A percentile compares a stretch with the other conserved stretches of the same genome.
phyloP scores from a whole-genome alignment of 208 protist genomes.

The Leishmania braziliensis region DNA sequence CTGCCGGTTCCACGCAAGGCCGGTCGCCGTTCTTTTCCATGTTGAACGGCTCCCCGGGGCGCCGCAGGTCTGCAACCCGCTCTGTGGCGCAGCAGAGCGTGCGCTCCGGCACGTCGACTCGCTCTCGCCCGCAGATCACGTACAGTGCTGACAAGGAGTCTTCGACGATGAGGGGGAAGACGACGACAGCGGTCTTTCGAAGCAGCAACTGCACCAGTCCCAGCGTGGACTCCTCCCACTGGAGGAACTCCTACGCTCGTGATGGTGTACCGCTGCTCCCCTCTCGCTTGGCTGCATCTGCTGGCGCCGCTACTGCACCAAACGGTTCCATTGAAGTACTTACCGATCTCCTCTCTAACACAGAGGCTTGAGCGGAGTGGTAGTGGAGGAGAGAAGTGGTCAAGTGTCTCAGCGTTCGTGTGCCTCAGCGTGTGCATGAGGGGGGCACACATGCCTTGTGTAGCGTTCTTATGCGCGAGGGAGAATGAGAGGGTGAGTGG shows the following conservation, averaged over 20 bases:
- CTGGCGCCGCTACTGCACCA: neutral
- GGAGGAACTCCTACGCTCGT: constrained; percentile 1
- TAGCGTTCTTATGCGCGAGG: neutral
- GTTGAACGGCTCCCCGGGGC: neutral
- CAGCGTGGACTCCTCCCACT: neutral
- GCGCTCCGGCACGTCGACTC: constrained; percentile 43
- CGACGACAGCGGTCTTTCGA: constrained; percentile 66
- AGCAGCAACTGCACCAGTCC: neutral
- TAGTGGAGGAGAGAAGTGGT: neutral
- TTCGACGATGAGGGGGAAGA: constrained; percentile 55
- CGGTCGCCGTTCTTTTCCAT: neutral
- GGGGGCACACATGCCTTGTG: neutral
- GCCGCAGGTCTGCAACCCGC: constrained; percentile 29
- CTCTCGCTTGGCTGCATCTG: neutral
- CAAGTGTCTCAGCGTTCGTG: neutral
- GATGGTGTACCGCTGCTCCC: constrained; percentile 13
- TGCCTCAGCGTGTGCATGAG: neutral
- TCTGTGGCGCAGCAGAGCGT: constrained; percentile 37
- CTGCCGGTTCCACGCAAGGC: neutral
- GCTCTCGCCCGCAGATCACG: constrained; percentile 54
- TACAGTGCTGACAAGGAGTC: constrained; percentile 44
- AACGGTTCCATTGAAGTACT: too few relatives aligned
- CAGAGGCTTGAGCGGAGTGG: neutral
- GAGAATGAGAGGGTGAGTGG: neutral
- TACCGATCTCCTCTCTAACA: neutral